Evolutionary conservation across 192 early-diverging fungal genomes (phyloP), one percentile per base, ranked within the genome.

Genomic region (Thoreauomyces humboldtii): DNA sequence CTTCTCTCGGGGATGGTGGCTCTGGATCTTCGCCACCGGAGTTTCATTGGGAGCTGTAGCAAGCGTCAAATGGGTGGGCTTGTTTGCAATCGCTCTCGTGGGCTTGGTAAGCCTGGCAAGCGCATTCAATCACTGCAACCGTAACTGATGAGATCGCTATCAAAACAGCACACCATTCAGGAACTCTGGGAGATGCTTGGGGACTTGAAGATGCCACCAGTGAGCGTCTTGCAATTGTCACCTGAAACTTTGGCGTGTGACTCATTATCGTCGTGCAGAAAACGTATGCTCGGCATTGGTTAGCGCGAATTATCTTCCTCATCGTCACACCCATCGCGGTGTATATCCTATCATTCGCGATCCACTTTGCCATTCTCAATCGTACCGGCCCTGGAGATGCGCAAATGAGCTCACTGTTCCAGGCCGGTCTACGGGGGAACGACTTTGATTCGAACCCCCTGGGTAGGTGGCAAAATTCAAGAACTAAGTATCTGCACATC

Each of bases 51-150:
- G 97, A 27, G 73, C 84, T 44, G 93, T 92, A 0, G 65, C 81
- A n/a, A 92, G 88, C 75, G 85, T 94, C 29, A 99, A 99, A 75
- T 99, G 95, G 97, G 92, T 99, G 31, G 97, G 97, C 0, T 69
- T 96, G 22, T 92, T 99, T 74, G 85, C 86, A 29, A 88, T 94
- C 11, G 94, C 91, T 3, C 72, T 96, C 7, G 91, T 96, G 56
- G 95, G 95, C 3, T 46, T 96, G 41, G 71, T 77, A 52, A 45
- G 75, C 46, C 11, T 41, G 1, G 72, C 19, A 15, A 19, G 31
- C 3, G 2, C 50, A 27, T 52, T 24, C 5, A 52, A 5, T 6
- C 50, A 4, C 15, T 52, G 50, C 24, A 27, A 14, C 4, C 7
- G 32, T 37, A 14, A 19, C 15, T 33, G n/a, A n/a, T 42, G 53